A percentile compares a stretch with the other conserved stretches of the same genome.
phyloP scores from a whole-genome alignment of 2,329 filamentous ascomycete genomes.

The Cordyceps militaris region DNA sequence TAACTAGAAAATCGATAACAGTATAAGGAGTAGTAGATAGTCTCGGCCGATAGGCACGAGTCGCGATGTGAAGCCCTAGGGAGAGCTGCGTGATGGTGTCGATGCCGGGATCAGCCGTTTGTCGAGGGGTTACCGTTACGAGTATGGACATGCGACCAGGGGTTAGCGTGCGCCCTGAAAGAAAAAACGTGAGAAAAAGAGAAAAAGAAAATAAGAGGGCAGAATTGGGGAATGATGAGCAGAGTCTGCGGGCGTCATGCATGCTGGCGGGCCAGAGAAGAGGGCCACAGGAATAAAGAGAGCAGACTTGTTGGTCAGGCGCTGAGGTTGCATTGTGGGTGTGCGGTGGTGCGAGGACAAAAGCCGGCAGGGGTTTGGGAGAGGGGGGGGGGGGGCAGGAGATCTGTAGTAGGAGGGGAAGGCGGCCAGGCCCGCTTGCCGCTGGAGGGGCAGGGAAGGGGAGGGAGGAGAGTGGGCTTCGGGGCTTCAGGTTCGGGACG shows the following conservation, averaged over 20 bases:
- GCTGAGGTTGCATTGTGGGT: background rate
- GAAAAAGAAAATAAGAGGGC: background rate
- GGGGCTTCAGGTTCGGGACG: background rate
- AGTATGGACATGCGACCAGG: background rate
- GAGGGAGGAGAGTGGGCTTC: background rate
- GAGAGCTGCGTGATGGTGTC: background rate
- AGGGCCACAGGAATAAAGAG: background rate
- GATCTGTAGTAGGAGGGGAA: background rate
- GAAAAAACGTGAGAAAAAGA: background rate
- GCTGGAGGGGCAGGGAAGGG: background rate
- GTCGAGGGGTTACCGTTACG: background rate
- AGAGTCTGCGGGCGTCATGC: background rate
- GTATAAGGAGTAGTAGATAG: too few relatives aligned
- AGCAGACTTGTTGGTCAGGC: conserved; percentile 2
- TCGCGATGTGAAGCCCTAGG: background rate
- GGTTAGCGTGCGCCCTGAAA: background rate
- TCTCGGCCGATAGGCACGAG: background rate
- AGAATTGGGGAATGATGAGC: background rate
- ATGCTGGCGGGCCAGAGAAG: background rate
- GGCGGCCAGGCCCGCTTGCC: background rate
- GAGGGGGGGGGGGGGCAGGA: background rate
- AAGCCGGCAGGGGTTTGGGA: background rate
- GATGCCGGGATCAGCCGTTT: background rate
- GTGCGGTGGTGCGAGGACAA: background rate
- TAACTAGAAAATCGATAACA: too few relatives aligned